phyloP scores from a whole-genome alignment of 2,329 filamentous ascomycete genomes.

The Phyllosticta citriasiana region DNA sequence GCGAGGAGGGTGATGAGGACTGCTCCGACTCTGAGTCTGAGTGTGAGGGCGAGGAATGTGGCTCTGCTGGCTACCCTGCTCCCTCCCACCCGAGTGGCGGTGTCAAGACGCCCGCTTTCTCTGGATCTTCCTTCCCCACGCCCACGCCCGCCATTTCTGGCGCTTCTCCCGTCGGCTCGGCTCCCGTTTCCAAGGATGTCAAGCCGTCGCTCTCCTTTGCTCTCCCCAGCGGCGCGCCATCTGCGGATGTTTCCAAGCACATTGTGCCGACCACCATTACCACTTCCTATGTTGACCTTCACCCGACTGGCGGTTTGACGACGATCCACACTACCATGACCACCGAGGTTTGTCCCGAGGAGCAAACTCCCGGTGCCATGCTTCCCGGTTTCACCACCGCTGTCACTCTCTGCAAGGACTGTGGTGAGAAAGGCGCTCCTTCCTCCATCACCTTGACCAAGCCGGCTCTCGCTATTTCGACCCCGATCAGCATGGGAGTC shows the following conservation, averaged over 20 bases:
- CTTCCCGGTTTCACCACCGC: constrained; percentile 20
- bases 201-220: not conserved
- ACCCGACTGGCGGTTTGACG: constrained; percentile 22
- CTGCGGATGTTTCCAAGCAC: not conserved
- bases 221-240: not conserved
- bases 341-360: constrained; percentile 15
- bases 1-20: not conserved
- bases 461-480: not conserved
- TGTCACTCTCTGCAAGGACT: constrained; percentile 20
- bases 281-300: constrained; percentile 23
- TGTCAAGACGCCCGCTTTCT: not conserved
- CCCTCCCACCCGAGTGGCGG: not conserved
- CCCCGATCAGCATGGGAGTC: not conserved
- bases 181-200: not conserved
- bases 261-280: constrained; percentile 15
- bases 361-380: constrained; percentile 8
- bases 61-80: not conserved
- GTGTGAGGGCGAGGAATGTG: not conserved
- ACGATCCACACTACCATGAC: constrained; percentile 22
- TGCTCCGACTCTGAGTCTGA: not conserved
- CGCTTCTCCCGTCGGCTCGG: not conserved
- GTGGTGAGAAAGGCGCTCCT: constrained; percentile 14
- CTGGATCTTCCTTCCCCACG: not conserved
- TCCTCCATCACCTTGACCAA: constrained; percentile 19
- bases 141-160: not conserved